Evolutionary conservation across 2,329 filamentous ascomycete species (phyloP), one percentile per base, ranked within the genome.

Genomic region (Aschersonia sp.): DNA sequence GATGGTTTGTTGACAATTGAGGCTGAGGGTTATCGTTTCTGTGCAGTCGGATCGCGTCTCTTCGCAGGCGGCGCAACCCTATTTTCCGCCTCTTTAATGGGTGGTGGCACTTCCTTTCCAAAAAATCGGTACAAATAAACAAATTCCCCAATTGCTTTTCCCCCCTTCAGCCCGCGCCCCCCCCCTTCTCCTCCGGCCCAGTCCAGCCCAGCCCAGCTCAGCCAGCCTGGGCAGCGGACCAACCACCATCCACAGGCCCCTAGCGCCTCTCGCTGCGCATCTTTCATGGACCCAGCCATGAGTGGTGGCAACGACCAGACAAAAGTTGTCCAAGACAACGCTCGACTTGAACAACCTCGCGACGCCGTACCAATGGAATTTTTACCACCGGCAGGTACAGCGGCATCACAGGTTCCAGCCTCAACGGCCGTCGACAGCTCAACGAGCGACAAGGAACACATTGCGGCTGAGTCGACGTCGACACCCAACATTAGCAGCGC

Each of bases 361-460:
- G 66, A 66, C 52, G 62, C 65, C 48, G 62, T 67, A 32, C 58
- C 60, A 44, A 65, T 66, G 63, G 57, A 61, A 49, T 59, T 51
- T 47, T 62, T 67, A 45, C 49, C 56, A 46, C 56, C 62, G 45
- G 45, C 53, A 35, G 40, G 47, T 11, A 42, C 48, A 22, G 12
- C 37, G 11, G 39, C 45, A 14, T 41, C 14, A 47, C 53, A 32
- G 52, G 55, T 44, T 47, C 53, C 44, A 46, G 54, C 54, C 45
- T 35, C 53, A 47, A 42, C 51, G 44, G 48, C 49, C 40, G 32
- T 52, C 47, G 48, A 54, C 45, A 48, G 52, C 14, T 12, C 40
- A 7, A n/a, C 40, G 40, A 4, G 7, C 10, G 10, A 41, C 9
- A 41, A 2, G 9, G 4, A 41, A 12, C 10, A 41, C n/a, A 22